Base-by-base conservation (phyloP, 805 yeast species). In the Lipomyces orientalis region DNA sequence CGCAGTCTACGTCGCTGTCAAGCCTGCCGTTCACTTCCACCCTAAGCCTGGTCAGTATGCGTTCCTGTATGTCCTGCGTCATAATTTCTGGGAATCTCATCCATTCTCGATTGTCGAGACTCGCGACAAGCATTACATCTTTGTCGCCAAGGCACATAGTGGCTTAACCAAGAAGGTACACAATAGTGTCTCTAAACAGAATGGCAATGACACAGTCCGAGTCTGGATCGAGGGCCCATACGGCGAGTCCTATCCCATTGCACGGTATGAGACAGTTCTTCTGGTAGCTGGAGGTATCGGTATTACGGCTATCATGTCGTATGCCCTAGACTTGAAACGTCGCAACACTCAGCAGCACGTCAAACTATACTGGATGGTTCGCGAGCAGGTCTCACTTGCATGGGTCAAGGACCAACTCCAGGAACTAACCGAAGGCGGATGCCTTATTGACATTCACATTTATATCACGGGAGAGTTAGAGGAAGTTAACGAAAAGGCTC, bases 211-310 rank as follows among this genome's bases (percentile, higher is more conserved):
- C 29, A 37, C 39, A 12, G 35, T 59, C n/a, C 31, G 55, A 2
- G 63, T 67, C 39, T 62, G 69, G 10, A 81, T 87, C 19, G 91
- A 87, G 70, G 91, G 91, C 0, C 87, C 89, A 0, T 87, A 88
- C 71, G 90, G 91, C 0, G 73, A 76, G 4, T 75, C 82, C 1
- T 76, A 75, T n/a, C 88, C 88, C 0, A 82, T 85, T 65, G 80
- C 80, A 57, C 79, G 82, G 33, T 86, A 84, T 54, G 69, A 81
- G 37, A 80, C 81, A 55, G 83, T 84, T 1, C 76, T 87, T 8
- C 81, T 87, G 58, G 76, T 87, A 51, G 88, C 89, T 1, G 90
- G 90, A 10, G 90, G 90, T 4, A 85, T 86, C 69, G 90, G 90
- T 4, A 82, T 87, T 73, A 86, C 91, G 0, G 88, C 87, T 0